Percentiles rank a stretch among this genome's conserved stretches.
phyloP scores from a whole-genome alignment of 2,329 filamentous ascomycete genomes.

The Penicillium sclerotiorum region DNA sequence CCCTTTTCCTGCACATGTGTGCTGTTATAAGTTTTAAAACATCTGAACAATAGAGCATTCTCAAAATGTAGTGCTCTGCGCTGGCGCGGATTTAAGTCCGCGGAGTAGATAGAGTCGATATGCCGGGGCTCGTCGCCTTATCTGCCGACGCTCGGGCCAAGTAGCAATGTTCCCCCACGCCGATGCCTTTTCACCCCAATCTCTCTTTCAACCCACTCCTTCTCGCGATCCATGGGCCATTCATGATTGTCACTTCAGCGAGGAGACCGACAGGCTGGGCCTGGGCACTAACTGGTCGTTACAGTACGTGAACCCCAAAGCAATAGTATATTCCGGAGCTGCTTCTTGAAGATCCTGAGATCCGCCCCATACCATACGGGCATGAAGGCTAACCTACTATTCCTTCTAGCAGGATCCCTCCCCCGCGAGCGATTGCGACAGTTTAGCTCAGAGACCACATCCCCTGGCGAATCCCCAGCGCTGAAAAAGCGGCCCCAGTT shows the following conservation, averaged over 20 bases:
- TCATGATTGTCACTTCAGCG: conserved; percentile 43
- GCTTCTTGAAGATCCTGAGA: conserved; percentile 16
- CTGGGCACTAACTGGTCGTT: conserved; percentile 42
- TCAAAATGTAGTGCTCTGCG: background rate
- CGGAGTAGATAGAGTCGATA: conserved; percentile 9
- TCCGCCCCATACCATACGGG: background rate
- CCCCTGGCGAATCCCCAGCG: conserved; percentile 13
- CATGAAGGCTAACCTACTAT: conserved; percentile 12
- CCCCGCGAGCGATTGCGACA: conserved; percentile 31
- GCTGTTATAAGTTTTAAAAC: no score
- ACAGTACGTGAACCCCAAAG: conserved; percentile 33
- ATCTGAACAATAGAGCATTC: no score
- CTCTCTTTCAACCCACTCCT: conserved; percentile 20
- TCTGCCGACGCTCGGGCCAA: conserved; percentile 30
- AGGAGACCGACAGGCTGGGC: conserved; percentile 43
- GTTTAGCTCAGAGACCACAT: conserved; percentile 25
- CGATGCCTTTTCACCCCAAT: conserved; percentile 11
- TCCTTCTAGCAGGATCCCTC: conserved; percentile 36
- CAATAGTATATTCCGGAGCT: conserved; percentile 1
- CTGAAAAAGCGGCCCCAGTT: conserved; percentile 59
- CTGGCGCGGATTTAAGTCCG: background rate
- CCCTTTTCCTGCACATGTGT: no score
- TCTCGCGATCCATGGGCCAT: conserved; percentile 32
- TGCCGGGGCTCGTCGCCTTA: conserved; percentile 23
- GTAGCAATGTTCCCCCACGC: conserved; percentile 17